Conservation (phyloP, 169 alveolate species). For the Plasmodium cynomolgi region DNA sequence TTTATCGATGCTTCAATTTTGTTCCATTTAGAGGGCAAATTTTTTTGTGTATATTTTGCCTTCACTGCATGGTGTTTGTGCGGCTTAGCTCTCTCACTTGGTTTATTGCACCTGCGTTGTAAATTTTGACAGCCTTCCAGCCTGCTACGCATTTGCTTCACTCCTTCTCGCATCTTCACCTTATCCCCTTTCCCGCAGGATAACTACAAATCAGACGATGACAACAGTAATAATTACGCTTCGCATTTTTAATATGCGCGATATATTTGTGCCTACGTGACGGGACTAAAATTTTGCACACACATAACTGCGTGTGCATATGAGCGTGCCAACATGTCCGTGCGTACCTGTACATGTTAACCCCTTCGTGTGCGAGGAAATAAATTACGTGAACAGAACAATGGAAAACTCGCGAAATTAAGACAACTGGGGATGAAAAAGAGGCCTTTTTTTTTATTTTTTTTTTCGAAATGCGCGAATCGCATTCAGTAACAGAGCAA, state of each 20-base stretch:
- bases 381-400: not conserved
- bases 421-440: not conserved
- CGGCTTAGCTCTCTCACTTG: not conserved
- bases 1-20: not conserved
- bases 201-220: conserved; percentile 67
- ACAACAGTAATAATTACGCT: conserved; percentile 33
- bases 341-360: not conserved
- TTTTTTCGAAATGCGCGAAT: not conserved
- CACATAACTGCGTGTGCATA: not conserved
- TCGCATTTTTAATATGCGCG: not conserved
- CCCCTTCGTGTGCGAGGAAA: not conserved
- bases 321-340: not conserved
- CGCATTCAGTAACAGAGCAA: not conserved
- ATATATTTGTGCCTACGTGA: not conserved
- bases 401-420: not conserved
- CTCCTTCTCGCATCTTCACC: not conserved
- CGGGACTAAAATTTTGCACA: not conserved
- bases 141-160: not conserved
- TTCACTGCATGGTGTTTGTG: not conserved
- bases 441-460: not conserved
- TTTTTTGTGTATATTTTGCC: not conserved
- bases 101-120: not conserved
- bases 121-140: not conserved
- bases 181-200: conserved; percentile 12
- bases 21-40: not conserved